These are phyloP conservation scores for Cercospora janseana DNA, from an alignment of 2,329 filamentous ascomycete genomes.

Conservation along the genomic window DNA sequence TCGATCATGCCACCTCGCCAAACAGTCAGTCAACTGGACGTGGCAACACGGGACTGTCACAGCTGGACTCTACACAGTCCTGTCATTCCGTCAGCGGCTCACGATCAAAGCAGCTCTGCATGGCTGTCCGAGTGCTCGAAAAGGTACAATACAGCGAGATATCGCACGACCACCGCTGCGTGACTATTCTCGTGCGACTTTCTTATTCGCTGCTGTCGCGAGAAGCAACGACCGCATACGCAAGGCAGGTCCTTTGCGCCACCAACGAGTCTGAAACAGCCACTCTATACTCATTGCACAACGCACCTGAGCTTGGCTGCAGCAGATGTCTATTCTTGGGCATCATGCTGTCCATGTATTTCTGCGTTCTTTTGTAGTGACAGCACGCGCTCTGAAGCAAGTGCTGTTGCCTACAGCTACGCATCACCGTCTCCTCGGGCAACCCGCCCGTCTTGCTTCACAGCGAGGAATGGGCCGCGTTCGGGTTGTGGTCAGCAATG, in stretches of 20 bases:
- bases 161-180: not conserved
- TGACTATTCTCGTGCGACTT: not conserved
- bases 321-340: not conserved
- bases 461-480: too few species aligned
- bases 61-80: too few species aligned
- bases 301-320: not conserved
- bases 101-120: too few species aligned
- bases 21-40: too few species aligned
- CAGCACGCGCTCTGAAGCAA: too few species aligned
- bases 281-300: not conserved
- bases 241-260: slow-evolving; percentile 4
- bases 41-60: too few species aligned
- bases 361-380: not conserved
- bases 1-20: too few species aligned
- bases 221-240: not conserved
- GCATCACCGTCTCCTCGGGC: not conserved
- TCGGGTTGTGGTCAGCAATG: not conserved
- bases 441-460: not conserved
- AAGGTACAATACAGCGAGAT: too few species aligned
- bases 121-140: too few species aligned
- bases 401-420: not conserved
- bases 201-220: not conserved
- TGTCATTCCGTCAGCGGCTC: too few species aligned
- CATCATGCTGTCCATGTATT: not conserved
- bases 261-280: slow-evolving; percentile 14